Percentiles rank a stretch among this genome's conserved stretches.
Evolutionary conservation across 2,329 filamentous ascomycete species (phyloP).

Genomic region (Colletotrichum sp.): DNA sequence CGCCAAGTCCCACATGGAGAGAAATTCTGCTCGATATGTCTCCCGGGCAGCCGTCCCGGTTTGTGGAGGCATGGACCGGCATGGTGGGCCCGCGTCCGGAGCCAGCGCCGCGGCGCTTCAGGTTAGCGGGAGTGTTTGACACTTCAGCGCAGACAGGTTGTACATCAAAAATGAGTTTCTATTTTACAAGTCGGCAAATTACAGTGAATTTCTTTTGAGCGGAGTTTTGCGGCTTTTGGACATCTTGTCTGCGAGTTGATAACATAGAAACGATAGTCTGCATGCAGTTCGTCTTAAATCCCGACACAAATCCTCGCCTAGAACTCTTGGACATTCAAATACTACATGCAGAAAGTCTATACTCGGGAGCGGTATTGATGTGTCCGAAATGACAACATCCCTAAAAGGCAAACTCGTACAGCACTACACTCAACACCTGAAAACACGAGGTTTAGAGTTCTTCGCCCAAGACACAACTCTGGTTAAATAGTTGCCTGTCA

Average conservation of each 20-base stretch:
- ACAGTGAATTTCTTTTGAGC: too few relatives aligned
- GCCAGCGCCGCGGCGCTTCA: not conserved
- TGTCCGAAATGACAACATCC: not conserved
- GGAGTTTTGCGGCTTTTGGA: not conserved
- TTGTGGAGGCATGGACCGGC: not conserved
- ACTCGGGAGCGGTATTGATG: too few relatives aligned
- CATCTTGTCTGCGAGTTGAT: not conserved
- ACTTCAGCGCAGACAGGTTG: fast-evolving
- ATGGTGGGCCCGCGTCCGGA: not conserved
- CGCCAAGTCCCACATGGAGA: not conserved
- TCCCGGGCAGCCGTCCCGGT: not conserved
- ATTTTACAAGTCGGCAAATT: not conserved
- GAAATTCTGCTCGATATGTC: not conserved
- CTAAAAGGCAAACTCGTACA: not conserved
- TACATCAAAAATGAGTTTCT: fast-evolving
- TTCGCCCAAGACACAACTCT: not conserved
- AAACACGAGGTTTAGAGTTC: not conserved
- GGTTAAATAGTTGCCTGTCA: not conserved
- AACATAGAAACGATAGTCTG: not conserved
- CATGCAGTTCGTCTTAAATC: not conserved
- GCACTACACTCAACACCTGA: not conserved
- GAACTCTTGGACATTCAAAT: not conserved
- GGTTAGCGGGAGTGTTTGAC: fast-evolving
- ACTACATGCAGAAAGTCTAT: too few relatives aligned
- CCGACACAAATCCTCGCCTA: not conserved